Evolutionary conservation across 2,329 filamentous ascomycete species (phyloP).

Genomic region (Cadophora luteo-olivacea): DNA sequence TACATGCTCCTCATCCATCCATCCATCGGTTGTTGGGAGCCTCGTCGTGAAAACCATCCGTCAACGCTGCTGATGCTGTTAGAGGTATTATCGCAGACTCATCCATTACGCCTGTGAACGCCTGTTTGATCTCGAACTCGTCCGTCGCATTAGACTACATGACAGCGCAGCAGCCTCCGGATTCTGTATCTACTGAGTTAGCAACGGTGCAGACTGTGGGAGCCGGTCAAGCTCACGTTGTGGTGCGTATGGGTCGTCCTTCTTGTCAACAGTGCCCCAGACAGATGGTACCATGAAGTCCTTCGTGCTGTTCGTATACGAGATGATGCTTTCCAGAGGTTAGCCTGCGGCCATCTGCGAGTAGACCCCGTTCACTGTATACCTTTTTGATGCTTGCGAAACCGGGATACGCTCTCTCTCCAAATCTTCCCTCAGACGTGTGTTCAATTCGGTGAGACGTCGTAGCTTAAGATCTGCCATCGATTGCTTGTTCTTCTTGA

Average conservation of each 20-base stretch:
- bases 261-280: conserved; percentile 93
- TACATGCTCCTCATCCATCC: conserved; percentile 32
- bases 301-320: conserved; percentile 96
- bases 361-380: neutral
- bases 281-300: conserved; percentile 98
- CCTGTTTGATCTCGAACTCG: conserved; percentile 24
- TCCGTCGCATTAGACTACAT: conserved; percentile 64
- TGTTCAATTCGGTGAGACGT: conserved; percentile 95
- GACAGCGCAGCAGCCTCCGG: conserved; percentile 80
- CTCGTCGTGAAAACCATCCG: conserved; percentile 22
- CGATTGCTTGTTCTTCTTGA: conserved; percentile 95
- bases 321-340: conserved; percentile 75
- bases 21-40: conserved; percentile 16
- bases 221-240: conserved; percentile 58
- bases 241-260: conserved; percentile 97
- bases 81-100: conserved; percentile 31
- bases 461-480: conserved; percentile 99
- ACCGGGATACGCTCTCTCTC: conserved; percentile 95
- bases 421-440: conserved; percentile 91
- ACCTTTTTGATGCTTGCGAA: conserved; percentile 79
- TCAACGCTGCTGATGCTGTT: conserved; percentile 24
- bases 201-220: neutral
- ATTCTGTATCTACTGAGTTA: conserved; percentile 19
- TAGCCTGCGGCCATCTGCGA: neutral
- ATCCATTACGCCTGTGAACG: conserved; percentile 36